Percentiles rank a stretch among this genome's conserved stretches.
phyloP scores from a whole-genome alignment of 164 flowering plant genomes.

The grape (Vitis vinifera) region DNA sequence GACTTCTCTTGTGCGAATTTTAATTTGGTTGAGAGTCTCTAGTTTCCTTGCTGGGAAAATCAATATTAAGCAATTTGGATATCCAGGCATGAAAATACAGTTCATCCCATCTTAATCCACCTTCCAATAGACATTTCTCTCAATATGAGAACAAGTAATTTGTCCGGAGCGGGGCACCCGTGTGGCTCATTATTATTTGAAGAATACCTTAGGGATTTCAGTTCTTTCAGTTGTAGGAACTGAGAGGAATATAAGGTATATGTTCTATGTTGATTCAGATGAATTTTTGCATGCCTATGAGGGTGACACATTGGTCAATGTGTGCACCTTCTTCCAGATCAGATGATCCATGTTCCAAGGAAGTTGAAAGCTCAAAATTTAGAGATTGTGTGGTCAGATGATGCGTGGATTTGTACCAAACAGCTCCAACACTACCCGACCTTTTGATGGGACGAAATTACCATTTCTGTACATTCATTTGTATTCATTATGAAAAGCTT shows the following conservation, averaged over 20 bases:
- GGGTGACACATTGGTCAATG: constrained; percentile 1
- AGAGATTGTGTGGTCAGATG: constrained; percentile 31
- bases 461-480: constrained; percentile 55
- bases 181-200: too few relatives aligned
- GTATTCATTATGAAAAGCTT: constrained; percentile 49
- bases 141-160: too few relatives aligned
- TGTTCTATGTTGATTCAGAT: constrained; percentile 25
- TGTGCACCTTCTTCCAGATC: constrained; percentile 18
- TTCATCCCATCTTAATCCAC: too few relatives aligned
- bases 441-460: constrained; percentile 20
- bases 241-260: constrained; percentile 36
- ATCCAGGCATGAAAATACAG: too few relatives aligned
- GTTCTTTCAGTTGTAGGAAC: constrained; percentile 34
- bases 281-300: constrained; percentile 20
- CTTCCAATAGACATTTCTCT: too few relatives aligned
- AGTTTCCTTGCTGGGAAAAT: too few relatives aligned
- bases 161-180: too few relatives aligned
- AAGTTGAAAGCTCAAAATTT: constrained; percentile 25
- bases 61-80: too few relatives aligned
- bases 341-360: constrained; percentile 24
- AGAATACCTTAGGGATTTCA: too few relatives aligned
- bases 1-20: too few relatives aligned
- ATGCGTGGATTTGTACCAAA: constrained; percentile 29
- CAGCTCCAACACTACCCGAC: constrained; percentile 37
- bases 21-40: too few relatives aligned